phyloP scores from a whole-genome alignment of 106 monocot species.

The Ottelia alismoides region DNA sequence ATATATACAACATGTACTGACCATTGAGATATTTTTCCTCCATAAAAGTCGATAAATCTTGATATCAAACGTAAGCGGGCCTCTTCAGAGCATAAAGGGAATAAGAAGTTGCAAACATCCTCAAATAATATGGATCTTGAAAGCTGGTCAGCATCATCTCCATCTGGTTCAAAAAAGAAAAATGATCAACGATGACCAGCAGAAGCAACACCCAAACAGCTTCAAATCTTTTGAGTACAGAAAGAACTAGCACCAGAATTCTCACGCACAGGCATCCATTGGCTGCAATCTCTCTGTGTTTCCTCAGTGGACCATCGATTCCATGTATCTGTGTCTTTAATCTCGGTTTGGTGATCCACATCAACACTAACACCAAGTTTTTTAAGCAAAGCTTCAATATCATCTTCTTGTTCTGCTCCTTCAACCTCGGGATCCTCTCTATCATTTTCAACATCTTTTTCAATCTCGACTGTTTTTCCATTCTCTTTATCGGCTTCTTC shows the following conservation, averaged over 20 bases:
- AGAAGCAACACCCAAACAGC: too few species aligned
- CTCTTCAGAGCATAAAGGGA: conserved; percentile 65
- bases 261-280: conserved; percentile 92
- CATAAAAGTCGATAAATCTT: conserved; percentile 87
- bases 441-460: conserved; percentile 13
- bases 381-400: conserved; percentile 65
- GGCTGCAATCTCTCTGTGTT: conserved; percentile 47
- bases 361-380: conserved; percentile 77
- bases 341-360: conserved; percentile 60
- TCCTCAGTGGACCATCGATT: conserved; percentile 82
- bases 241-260: conserved; percentile 41
- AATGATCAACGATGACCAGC: too few species aligned
- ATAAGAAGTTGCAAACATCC: conserved; percentile 80
- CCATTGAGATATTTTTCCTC: conserved; percentile 75
- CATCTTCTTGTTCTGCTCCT: conserved; percentile 32
- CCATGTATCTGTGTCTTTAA: conserved; percentile 77
- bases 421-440: conserved; percentile 37
- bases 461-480: conserved; percentile 24
- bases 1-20: conserved; percentile 14
- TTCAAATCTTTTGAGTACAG: too few species aligned
- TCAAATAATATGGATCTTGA: conserved; percentile 87
- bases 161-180: too few species aligned
- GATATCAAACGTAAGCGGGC: conserved; percentile 61
- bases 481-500: conserved; percentile 12
- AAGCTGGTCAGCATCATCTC: conserved; percentile 45